Percentiles rank a stretch among this genome's conserved stretches.
Conservation (phyloP, 352 stramenopile genomes). For the Halophytophthora polymorphica region DNA sequence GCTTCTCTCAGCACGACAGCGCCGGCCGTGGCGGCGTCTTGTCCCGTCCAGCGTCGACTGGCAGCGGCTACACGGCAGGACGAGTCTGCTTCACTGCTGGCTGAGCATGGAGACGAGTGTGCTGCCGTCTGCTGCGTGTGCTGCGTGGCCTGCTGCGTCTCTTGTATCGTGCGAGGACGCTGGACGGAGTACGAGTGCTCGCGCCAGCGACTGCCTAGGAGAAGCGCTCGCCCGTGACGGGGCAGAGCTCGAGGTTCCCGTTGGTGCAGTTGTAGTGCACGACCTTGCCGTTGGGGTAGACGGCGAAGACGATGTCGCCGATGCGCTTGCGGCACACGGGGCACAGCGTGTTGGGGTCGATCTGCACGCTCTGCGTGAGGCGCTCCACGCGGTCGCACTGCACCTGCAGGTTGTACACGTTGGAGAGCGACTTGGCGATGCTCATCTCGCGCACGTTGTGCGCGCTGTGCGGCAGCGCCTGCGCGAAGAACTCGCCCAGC, state of each 20-base stretch:
- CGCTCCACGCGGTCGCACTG: constrained; percentile 84
- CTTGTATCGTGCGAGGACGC: no score
- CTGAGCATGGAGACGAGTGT: no score
- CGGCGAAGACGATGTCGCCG: constrained; percentile 85
- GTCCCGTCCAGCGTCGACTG: no score
- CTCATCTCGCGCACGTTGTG: constrained; percentile 82
- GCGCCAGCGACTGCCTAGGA: constrained; percentile 40
- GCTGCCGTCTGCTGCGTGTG: no score
- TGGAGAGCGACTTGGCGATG: constrained; percentile 80
- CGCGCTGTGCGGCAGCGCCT: constrained; percentile 71
- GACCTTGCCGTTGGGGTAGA: constrained; percentile 83
- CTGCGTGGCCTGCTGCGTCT: no score
- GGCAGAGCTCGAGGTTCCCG: constrained; percentile 75
- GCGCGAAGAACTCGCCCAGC: constrained; percentile 81
- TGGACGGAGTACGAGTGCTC: no score
- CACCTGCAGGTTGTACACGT: constrained; percentile 89
- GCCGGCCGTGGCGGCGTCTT: no score
- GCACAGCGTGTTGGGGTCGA: constrained; percentile 77
- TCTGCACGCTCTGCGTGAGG: constrained; percentile 74
- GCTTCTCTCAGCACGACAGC: no score
- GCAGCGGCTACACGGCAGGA: no score
- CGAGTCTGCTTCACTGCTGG: no score
- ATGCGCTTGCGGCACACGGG: constrained; percentile 85
- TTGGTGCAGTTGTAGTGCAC: constrained; percentile 90
- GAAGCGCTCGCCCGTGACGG: constrained; percentile 80